Base-by-base conservation (phyloP, 139 green algal species). In the Yamagishiella unicocca region DNA sequence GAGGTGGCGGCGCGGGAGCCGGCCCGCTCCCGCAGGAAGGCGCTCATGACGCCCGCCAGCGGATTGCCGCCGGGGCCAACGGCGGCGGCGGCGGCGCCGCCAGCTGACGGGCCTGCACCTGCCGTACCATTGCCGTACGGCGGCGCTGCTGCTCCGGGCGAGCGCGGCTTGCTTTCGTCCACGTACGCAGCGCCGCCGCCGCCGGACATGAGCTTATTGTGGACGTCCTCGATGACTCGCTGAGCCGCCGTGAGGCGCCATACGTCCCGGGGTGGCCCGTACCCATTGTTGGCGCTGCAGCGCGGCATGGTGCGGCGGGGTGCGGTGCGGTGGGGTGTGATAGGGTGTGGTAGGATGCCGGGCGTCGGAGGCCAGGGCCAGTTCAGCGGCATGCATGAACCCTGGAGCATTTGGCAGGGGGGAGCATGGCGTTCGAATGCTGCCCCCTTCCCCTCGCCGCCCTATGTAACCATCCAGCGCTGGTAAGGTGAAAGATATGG, bases 171-270 rank as follows among this genome's bases (percentile, higher is more conserved):
- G 6, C 24, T 78, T 38, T 78, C 70, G 9, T 66, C 21, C 31
- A 3, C 66, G 29, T 1, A 14, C n/a, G 73, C 73, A 1, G 74
- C 45, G 3, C 35, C 46, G 24, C 33, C 55, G 46, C n/a, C 31
- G 61, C 27, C 40, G 46, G 27, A 46, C 53, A 78, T 58, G 22
- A 76, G 29, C 31, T 55, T 87, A 43, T 68, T 79, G 66, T 91
- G 85, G 31, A 91, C 75, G 4, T 91, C 88, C 72, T 91, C 82
- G 7, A 91, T 74, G 45, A 91, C 33, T 9, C 88, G 62, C 45
- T 91, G 80, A 19, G 54, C 55, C 10, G 78, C 42, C 38, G 85
- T 61, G 8, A 84, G 3, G 2, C 80, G 87, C 55, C 67, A 82
- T 19, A 83, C 67, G 37, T 87, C 54, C 55, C 42, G 54, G 25